These are phyloP conservation scores for Quercus lobata DNA, from an alignment of 331 rosid species.

Conservation along the genomic window DNA sequence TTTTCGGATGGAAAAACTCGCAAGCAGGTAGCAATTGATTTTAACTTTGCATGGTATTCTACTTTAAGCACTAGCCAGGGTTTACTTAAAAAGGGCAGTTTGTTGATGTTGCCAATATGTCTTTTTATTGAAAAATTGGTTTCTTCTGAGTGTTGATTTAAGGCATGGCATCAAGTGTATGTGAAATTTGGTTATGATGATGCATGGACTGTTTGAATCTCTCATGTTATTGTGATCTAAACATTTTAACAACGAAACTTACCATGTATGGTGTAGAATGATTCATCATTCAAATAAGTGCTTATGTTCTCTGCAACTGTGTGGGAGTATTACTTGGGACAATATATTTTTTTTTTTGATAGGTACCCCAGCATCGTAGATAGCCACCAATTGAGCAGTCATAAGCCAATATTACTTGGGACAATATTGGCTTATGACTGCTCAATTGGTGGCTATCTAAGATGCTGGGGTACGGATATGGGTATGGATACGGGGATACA, in stretches of 20 bases:
- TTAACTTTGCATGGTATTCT: background rate
- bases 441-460: background rate
- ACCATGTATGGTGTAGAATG: background rate
- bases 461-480: too few relatives aligned
- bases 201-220: background rate
- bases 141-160: background rate
- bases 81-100: background rate
- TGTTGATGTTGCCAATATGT: background rate
- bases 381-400: too few relatives aligned
- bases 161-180: background rate
- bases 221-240: background rate
- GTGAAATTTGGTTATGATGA: background rate
- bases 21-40: slow-evolving; percentile 59
- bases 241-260: background rate
- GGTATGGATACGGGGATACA: too few relatives aligned
- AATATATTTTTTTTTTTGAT: too few relatives aligned
- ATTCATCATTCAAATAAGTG: background rate
- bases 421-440: background rate
- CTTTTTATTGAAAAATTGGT: background rate
- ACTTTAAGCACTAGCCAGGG: background rate
- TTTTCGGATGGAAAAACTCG: slow-evolving; percentile 80
- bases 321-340: background rate
- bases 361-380: too few relatives aligned
- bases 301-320: background rate
- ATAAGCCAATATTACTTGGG: background rate